phyloP scores from a whole-genome alignment of 2,329 filamentous ascomycete genomes.

The Pezicula carpinea region DNA sequence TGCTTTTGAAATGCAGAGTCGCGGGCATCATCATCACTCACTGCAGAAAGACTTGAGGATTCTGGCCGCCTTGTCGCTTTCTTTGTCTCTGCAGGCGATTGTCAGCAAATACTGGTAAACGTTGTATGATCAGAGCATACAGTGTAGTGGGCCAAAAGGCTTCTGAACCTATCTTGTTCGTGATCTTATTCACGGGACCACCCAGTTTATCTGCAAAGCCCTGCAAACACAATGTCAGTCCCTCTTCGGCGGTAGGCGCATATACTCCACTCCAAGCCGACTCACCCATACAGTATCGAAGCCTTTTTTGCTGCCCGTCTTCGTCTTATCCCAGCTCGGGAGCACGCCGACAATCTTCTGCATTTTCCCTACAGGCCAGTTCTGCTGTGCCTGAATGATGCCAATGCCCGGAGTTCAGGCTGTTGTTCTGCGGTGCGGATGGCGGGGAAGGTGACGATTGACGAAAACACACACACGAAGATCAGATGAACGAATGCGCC shows the following conservation, averaged over 20 bases:
- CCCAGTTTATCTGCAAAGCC: constrained; percentile 37
- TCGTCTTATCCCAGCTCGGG: constrained; percentile 49
- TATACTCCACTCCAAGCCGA: background rate
- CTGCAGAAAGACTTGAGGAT: constrained; percentile 90
- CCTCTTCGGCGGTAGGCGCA: background rate
- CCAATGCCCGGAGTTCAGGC: constrained; percentile 10
- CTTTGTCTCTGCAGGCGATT: constrained; percentile 53
- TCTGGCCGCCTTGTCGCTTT: constrained; percentile 86
- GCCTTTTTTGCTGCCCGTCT: constrained; percentile 54
- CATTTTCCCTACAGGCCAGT: constrained; percentile 21
- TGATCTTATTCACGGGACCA: constrained; percentile 72
- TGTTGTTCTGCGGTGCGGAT: constrained; percentile 9
- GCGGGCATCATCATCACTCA: constrained; percentile 39
- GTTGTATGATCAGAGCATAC: background rate
- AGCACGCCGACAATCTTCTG: constrained; percentile 28
- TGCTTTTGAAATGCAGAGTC: background rate
- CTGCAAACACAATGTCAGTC: constrained; percentile 24
- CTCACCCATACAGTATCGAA: constrained; percentile 70
- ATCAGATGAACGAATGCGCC: background rate
- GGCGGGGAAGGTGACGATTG: constrained; percentile 14
- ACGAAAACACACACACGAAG: constrained; percentile 6
- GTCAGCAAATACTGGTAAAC: background rate
- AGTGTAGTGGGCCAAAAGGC: constrained; percentile 82
- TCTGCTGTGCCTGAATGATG: background rate
- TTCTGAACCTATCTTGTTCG: constrained; percentile 76